Evolutionary conservation across 768 basidiomycete species (phyloP).

Genomic region (Heimioporus sp.): DNA sequence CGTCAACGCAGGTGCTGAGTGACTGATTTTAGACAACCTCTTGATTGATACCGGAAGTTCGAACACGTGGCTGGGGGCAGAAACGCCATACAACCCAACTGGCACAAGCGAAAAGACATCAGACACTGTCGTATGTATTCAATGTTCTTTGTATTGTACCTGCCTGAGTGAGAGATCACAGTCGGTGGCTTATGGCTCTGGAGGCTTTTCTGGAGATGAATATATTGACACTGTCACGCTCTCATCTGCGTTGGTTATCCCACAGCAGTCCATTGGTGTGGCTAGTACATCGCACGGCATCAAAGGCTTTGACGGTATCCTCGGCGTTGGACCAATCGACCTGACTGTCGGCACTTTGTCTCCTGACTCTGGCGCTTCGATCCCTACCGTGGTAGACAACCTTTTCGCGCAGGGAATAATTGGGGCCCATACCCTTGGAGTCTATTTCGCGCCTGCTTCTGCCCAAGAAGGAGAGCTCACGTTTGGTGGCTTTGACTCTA

Average conservation of each 20-base stretch:
- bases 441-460: slow-evolving; percentile 10
- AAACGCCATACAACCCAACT: not conserved
- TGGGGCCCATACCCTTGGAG: slow-evolving; percentile 21
- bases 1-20: no score
- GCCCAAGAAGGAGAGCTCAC: slow-evolving; percentile 17
- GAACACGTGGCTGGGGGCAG: no score
- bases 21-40: no score
- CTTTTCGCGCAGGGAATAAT: slow-evolving; percentile 30
- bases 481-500: slow-evolving; percentile 22
- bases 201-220: slow-evolving; percentile 3
- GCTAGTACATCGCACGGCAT: not conserved
- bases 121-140: slow-evolving; percentile 10
- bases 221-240: slow-evolving; percentile 2
- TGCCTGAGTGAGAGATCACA: not conserved
- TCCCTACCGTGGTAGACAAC: slow-evolving; percentile 36
- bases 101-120: slow-evolving; percentile 13
- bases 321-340: not conserved
- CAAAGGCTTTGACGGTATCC: not conserved
- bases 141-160: no score
- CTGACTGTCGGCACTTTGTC: not conserved
- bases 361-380: not conserved
- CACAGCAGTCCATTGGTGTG: not conserved
- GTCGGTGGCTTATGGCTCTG: not conserved
- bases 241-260: not conserved
- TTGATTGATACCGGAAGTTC: no score